Evolutionary conservation across 2,329 filamentous ascomycete genomes (phyloP), one percentile per base, ranked within the genome.

Genomic region (Colletotrichum sp.): DNA sequence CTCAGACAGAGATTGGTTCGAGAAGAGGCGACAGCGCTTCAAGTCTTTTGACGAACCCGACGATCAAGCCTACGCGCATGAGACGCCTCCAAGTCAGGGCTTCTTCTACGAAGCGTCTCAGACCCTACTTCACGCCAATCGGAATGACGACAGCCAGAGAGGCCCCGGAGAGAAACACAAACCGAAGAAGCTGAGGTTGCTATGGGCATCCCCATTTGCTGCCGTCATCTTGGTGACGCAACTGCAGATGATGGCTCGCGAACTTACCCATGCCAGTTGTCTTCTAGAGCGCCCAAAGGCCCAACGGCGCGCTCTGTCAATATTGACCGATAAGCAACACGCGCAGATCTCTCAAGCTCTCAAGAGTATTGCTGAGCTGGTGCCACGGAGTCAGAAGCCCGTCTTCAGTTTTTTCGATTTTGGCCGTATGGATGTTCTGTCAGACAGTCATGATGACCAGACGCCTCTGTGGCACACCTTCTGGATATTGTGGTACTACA

Each of bases 381-480:
- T 72, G 1, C 70, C 70, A 2, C 63, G 70, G 6, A 72, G 67
- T 10, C 70, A 72, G 26, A 72, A 72, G 8, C 70, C 70, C 0
- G 63, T 72, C 1, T 72, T 72, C 30, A 72, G 64, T 16, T 72
- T 72, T 12, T 72, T 72, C 24, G 70, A 72, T 21, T 72, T 72
- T 52, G 64, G 70, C n/a, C 70, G 70, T 28, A 67, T 72, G 52
- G 70, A 72, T 32, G 30, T 61, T 2, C n/a, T 72, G 10, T 34
- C 70, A 2, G 63, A 72, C 9, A 26, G 34, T 2, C 36, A 24
- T 7, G 70, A 72, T 10, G 70, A 72, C 28, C 70, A 72, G 15
- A 72, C 70, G 9, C 70, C 70, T 12, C n/a, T 72, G 12, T 72
- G 70, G 70, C 70, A 72, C 21, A 72, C 63, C 13, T 72, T 72